Percentiles rank a stretch among this genome's conserved stretches.
phyloP scores from a whole-genome alignment of 331 rosid genomes.

The Telfairia occidentalis region DNA sequence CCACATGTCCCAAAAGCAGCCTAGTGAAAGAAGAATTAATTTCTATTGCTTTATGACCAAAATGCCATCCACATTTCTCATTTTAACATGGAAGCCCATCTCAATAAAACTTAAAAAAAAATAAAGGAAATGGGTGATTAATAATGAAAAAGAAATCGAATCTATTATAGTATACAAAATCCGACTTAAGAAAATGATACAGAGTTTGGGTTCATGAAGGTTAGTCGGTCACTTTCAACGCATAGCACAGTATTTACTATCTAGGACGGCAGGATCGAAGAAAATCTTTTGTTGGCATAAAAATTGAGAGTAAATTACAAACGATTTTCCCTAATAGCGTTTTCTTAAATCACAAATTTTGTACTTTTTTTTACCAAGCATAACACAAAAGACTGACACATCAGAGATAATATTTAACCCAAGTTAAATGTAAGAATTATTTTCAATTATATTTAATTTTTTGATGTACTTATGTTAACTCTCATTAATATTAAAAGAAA shows the following conservation, averaged over 20 bases:
- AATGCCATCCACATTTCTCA: constrained; percentile 2
- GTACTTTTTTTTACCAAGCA: neutral
- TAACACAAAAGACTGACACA: neutral
- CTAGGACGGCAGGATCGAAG: neutral
- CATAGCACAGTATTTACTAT: neutral
- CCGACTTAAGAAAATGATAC: neutral
- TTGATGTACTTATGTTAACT: too few relatives aligned
- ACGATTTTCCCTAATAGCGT: neutral
- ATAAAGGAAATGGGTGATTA: neutral
- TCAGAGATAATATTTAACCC: neutral
- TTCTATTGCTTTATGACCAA: constrained; percentile 6
- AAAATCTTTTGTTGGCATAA: neutral
- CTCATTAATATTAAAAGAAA: neutral
- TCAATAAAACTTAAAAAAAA: neutral
- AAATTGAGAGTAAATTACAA: neutral
- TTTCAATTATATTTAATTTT: too few relatives aligned
- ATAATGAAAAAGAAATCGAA: neutral
- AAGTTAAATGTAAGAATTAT: neutral
- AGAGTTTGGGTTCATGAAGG: neutral
- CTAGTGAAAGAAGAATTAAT: constrained; percentile 13
- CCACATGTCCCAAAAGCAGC: constrained; percentile 27
- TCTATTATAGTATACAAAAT: neutral
- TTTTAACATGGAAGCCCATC: neutral
- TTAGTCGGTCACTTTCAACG: neutral
- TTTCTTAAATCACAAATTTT: too few relatives aligned